phyloP scores from a whole-genome alignment of 1,284 basidiomycete species.

The Puccinia brachypodii region DNA sequence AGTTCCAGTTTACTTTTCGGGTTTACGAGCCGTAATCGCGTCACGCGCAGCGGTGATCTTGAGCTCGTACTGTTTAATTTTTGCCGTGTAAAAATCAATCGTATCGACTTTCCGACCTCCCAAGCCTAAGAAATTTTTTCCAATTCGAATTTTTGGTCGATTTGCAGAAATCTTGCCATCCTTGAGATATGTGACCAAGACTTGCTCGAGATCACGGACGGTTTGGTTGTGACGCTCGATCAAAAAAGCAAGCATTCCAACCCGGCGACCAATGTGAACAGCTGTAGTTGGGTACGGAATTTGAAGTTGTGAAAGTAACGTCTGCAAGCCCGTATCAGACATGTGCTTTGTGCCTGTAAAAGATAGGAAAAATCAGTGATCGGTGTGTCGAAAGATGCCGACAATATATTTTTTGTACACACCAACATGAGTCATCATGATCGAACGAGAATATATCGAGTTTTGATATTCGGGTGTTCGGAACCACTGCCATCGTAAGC shows the following conservation, averaged over 20 bases:
- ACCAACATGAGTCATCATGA: slow-evolving; percentile 59
- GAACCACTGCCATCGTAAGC: slow-evolving; percentile 70
- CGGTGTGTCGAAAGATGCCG: neutral
- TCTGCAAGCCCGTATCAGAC: slow-evolving; percentile 72
- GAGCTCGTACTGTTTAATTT: slow-evolving; percentile 65
- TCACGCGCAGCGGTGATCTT: slow-evolving; percentile 75
- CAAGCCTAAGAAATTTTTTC: slow-evolving; percentile 67
- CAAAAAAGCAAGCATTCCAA: slow-evolving; percentile 72
- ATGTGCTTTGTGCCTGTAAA: slow-evolving; percentile 63
- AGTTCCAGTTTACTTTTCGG: slow-evolving; percentile 63
- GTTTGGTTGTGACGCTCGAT: slow-evolving; percentile 75
- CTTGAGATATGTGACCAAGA: slow-evolving; percentile 76
- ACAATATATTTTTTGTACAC: neutral
- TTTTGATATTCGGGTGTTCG: slow-evolving; percentile 72
- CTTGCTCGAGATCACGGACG: slow-evolving; percentile 76
- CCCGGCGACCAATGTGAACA: slow-evolving; percentile 74
- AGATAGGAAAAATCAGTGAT: neutral
- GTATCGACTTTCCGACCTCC: slow-evolving; percentile 69
- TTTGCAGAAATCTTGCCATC: slow-evolving; percentile 71
- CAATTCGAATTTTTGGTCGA: slow-evolving; percentile 71
- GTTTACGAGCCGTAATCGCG: slow-evolving; percentile 51
- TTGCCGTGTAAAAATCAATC: slow-evolving; percentile 71
- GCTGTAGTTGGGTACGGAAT: slow-evolving; percentile 80
- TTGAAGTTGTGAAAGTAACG: slow-evolving; percentile 69
- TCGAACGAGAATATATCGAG: slow-evolving; percentile 75